These are phyloP conservation scores for Eustoma russellianum DNA, from an alignment of 257 asterid species.

Conservation along the genomic window DNA sequence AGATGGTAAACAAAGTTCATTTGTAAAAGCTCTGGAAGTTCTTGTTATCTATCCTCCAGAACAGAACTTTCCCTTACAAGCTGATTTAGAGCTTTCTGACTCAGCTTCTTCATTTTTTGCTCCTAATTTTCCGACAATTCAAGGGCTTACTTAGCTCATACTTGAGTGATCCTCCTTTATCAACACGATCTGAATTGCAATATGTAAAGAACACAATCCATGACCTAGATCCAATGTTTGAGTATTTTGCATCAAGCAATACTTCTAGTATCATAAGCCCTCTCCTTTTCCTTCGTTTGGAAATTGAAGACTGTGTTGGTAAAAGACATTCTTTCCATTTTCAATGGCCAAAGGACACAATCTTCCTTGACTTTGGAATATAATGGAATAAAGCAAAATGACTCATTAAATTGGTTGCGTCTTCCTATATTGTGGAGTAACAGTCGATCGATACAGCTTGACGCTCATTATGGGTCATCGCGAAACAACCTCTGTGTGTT, in stretches of 20 bases:
- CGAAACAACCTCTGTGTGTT: too few relatives aligned
- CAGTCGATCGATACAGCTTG: too few relatives aligned
- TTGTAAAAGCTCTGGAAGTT: slow-evolving; percentile 46
- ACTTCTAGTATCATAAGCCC: slow-evolving; percentile 35
- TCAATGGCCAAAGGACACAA: too few relatives aligned
- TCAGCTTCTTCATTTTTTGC: slow-evolving; percentile 62
- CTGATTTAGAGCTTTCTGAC: slow-evolving; percentile 58
- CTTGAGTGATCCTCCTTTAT: slow-evolving; percentile 5
- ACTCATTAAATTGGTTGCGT: too few relatives aligned
- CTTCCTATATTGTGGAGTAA: too few relatives aligned
- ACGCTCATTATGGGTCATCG: too few relatives aligned
- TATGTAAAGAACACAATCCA: slow-evolving; percentile 55
- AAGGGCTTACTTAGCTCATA: slow-evolving; percentile 7
- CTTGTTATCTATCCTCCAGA: slow-evolving; percentile 24
- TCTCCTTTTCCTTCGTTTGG: slow-evolving; percentile 42
- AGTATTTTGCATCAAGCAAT: slow-evolving; percentile 50
- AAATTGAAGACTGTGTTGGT: slow-evolving; percentile 20
- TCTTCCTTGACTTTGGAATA: too few relatives aligned
- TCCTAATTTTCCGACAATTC: slow-evolving; percentile 15
- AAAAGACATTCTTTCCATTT: too few relatives aligned
- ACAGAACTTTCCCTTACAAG: slow-evolving; percentile 31
- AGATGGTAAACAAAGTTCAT: slow-evolving; percentile 63
- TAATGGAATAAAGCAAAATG: too few relatives aligned
- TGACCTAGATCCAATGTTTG: slow-evolving; percentile 45
- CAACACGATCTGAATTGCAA: slow-evolving; percentile 43